Base-by-base conservation (phyloP, 163 green algal species). In the Scenedesmus sp. region DNA sequence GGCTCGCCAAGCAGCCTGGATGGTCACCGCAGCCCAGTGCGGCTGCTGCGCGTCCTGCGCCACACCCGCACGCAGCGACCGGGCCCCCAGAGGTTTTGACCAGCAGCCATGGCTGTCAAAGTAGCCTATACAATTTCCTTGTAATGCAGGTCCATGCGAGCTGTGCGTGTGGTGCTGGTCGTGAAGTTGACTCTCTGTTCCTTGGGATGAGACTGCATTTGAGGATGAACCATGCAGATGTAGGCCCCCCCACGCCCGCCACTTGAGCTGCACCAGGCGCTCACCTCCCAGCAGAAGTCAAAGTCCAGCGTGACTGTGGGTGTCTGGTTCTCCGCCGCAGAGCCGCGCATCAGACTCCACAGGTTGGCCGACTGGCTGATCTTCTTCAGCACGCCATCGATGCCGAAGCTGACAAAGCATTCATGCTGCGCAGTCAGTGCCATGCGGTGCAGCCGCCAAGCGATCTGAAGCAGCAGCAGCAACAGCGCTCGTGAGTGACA, bases 371-470 rank as follows among this genome's bases (percentile, higher is more conserved):
- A 86, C 92, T 96, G 89, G 44, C 72, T 90, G 81, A 94, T 89
- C 18, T 90, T 88, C 51, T 92, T 92, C 20, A 70, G 44, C 61
- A 85, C 33, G 42, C 89, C 92, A 53, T 94, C 90, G 78, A 92
- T 56, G 26, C 24, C 24, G 46, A 92, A 92, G 42, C 61, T 24
- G 18, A 49, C 78, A 51, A 95, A 95, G 93, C 93, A 96, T 12
- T 82, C 33, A 16, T 93, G 81, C n/a, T 92, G 82, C 0, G 93
- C 91, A 33, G 85, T 93, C 20, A 96, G 65, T 10, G 92, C 82
- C 89, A 95, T 92, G 80, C 94, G 95, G 89, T 95, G 94, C 65
- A 96, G 90, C 93, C 94, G 90, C 91, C 89, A 94, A 2, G 92
- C 92, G 9, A 95, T 89, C 87, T 95, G 81, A 12, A 37, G 37